A percentile compares a stretch with the other conserved stretches of the same genome.
Conservation (phyloP, 306 rosid species). For the Albizia julibrissin region DNA sequence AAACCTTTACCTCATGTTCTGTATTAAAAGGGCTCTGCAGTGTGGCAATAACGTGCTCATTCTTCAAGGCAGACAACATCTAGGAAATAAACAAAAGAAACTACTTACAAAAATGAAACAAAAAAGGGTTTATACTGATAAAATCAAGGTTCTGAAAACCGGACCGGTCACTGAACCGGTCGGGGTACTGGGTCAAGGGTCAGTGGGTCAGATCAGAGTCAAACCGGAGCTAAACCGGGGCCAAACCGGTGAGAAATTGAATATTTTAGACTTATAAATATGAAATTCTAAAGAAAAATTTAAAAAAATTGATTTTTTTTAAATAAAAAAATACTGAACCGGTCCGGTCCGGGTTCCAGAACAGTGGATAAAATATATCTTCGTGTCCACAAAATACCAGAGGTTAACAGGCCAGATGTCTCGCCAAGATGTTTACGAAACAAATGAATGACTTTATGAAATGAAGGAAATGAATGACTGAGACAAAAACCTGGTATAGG, state of each 20-base stretch:
- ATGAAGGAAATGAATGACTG: not conserved
- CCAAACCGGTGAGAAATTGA: too few species aligned
- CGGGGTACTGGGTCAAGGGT: too few species aligned
- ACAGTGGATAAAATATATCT: not conserved
- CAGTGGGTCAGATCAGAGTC: too few species aligned
- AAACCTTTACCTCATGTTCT: slow-evolving; percentile 77
- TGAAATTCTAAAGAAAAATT: too few species aligned
- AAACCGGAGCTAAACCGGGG: too few species aligned
- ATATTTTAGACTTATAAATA: too few species aligned
- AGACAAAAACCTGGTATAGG: not conserved
- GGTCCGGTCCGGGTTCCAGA: too few species aligned
- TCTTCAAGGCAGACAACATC: slow-evolving; percentile 91
- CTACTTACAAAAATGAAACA: slow-evolving; percentile 35
- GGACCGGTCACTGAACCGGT: too few species aligned
- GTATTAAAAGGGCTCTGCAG: slow-evolving; percentile 75
- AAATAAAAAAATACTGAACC: too few species aligned
- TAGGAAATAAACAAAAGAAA: slow-evolving; percentile 40
- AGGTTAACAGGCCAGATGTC: not conserved
- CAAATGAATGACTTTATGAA: not conserved
- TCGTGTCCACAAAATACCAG: not conserved
- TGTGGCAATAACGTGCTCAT: slow-evolving; percentile 56
- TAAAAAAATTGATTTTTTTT: too few species aligned
- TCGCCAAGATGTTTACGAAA: not conserved
- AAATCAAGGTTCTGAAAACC: too few species aligned
- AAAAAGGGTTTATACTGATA: not conserved